Conservation (phyloP, 495 filamentous ascomycete genomes). For the Lophium mytilinum region DNA sequence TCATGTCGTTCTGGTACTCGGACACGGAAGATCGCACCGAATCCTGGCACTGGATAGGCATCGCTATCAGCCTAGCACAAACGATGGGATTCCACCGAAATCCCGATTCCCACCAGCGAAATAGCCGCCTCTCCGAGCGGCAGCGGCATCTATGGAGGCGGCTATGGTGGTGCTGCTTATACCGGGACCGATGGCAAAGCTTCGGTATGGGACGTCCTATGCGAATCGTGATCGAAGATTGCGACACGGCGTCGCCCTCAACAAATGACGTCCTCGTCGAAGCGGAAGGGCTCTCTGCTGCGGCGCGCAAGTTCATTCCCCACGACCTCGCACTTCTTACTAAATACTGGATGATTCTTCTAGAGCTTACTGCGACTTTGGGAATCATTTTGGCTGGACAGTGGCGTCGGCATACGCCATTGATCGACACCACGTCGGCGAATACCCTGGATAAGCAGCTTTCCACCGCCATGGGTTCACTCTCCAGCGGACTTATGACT, state of each 20-base stretch:
- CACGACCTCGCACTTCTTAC: no score
- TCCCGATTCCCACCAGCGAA: not conserved
- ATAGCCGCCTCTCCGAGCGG: not conserved
- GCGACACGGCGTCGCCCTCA: not conserved
- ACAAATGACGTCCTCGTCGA: no score
- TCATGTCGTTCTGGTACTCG: conserved; percentile 22
- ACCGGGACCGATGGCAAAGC: conserved; percentile 20
- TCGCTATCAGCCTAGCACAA: conserved; percentile 23
- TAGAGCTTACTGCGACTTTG: no score
- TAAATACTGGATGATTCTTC: no score
- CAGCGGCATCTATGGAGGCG: conserved; percentile 16
- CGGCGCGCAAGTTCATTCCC: no score
- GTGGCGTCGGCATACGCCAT: no score
- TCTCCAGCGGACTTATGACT: no score
- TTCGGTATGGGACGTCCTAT: conserved; percentile 24
- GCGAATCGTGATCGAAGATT: conserved; percentile 14
- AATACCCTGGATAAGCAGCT: no score
- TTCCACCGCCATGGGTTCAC: no score
- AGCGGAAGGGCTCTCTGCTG: no score
- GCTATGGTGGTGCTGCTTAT: conserved; percentile 23
- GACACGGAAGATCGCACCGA: conserved; percentile 22
- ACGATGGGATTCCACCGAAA: conserved; percentile 22
- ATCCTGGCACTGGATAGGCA: conserved; percentile 26
- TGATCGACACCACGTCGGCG: no score
- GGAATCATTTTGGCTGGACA: no score